Evolutionary conservation across 768 basidiomycete species (phyloP).

Genomic region (Trichaptum fuscoviolaceum): DNA sequence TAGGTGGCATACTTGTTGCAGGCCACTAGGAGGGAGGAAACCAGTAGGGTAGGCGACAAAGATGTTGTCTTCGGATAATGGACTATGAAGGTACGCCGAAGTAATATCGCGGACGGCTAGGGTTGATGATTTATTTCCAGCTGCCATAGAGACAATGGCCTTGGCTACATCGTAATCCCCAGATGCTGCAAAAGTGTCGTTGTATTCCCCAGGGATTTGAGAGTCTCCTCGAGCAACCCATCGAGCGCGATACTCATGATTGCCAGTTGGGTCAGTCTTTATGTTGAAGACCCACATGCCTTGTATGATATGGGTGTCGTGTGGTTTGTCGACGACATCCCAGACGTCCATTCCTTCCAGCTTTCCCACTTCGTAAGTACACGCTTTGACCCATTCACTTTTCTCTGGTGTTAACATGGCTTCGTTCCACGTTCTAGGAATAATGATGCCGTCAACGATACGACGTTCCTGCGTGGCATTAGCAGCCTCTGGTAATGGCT

Average conservation of each 20-base stretch:
- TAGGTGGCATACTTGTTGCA: not conserved
- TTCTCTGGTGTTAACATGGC: constrained; percentile 7
- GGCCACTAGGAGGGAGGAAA: constrained; percentile 4
- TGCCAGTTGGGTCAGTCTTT: constrained; percentile 18
- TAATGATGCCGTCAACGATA: not conserved
- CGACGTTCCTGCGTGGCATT: not conserved
- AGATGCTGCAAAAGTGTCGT: not conserved
- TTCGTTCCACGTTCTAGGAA: not conserved
- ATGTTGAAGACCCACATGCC: constrained; percentile 22
- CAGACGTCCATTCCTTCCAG: constrained; percentile 15
- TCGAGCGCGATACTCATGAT: constrained; percentile 20
- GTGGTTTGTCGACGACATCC: constrained; percentile 16
- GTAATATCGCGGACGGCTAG: constrained; percentile 11
- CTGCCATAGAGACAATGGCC: not conserved
- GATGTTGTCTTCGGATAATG: constrained; percentile 7
- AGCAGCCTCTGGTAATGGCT: not conserved
- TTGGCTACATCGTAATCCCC: not conserved
- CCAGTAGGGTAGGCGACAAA: constrained; percentile 8
- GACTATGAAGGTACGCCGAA: constrained; percentile 13
- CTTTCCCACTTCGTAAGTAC: constrained; percentile 3
- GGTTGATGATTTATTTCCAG: not conserved
- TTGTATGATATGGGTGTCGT: constrained; percentile 15
- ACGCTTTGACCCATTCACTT: constrained; percentile 5
- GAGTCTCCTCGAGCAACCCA: constrained; percentile 26
- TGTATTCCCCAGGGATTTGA: constrained; percentile 17